These are phyloP conservation scores for Neurospora sp. DNA, from an alignment of 495 filamentous ascomycete species.

Conservation along the genomic window DNA sequence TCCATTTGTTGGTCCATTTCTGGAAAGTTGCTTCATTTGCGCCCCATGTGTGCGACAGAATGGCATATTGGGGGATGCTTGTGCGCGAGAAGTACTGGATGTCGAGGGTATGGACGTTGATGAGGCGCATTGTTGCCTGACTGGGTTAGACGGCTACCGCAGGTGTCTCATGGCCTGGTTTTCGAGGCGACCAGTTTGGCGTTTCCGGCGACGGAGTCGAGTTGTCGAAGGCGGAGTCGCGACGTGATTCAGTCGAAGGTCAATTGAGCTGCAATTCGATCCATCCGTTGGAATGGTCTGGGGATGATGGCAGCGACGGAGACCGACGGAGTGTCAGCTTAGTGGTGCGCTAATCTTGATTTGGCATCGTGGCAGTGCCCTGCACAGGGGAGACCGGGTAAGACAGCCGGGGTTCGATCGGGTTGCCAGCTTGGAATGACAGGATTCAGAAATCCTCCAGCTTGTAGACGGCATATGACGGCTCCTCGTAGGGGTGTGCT, in stretches of 20 bases:
- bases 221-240: not conserved
- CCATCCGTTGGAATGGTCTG: not conserved
- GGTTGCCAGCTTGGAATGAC: not conserved
- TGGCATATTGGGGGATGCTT: constrained; percentile 21
- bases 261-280: not conserved
- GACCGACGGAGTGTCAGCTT: not conserved
- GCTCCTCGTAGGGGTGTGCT: constrained; percentile 72
- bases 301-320: not conserved
- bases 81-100: constrained; percentile 20
- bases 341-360: not conserved
- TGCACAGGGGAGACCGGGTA: not conserved
- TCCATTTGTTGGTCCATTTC: constrained; percentile 12
- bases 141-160: not conserved
- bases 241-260: not conserved
- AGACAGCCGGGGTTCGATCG: not conserved
- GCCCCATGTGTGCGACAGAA: constrained; percentile 30
- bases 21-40: constrained; percentile 21
- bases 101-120: constrained; percentile 18
- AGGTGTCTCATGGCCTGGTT: not conserved
- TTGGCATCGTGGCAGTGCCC: not conserved
- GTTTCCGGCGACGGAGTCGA: not conserved
- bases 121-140: constrained; percentile 17
- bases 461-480: constrained; percentile 63
- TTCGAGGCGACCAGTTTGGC: not conserved
- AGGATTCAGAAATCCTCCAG: constrained; percentile 53